These are phyloP conservation scores for Plasmodium berghei DNA, from an alignment of 169 alveolate genomes.

Conservation along the genomic window DNA sequence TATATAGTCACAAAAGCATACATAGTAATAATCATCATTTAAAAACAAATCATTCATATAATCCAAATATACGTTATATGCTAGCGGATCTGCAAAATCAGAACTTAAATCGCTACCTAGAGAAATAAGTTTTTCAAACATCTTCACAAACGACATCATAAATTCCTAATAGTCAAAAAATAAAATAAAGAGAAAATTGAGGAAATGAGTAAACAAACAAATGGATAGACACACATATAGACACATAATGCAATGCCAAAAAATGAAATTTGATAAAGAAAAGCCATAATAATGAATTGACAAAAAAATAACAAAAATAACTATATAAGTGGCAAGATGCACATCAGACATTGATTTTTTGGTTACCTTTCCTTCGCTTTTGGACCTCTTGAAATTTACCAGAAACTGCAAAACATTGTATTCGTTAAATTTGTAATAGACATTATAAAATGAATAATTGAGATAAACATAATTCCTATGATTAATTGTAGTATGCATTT, in stretches of 20 bases:
- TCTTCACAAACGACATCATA: slow-evolving; percentile 58
- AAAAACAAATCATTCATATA: slow-evolving; percentile 52
- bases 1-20: slow-evolving; percentile 52
- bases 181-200: background rate
- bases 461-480: slow-evolving; percentile 35
- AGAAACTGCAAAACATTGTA: slow-evolving; percentile 61
- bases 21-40: slow-evolving; percentile 66
- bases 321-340: too few species aligned
- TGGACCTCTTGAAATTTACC: slow-evolving; percentile 55
- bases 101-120: slow-evolving; percentile 20
- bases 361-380: slow-evolving; percentile 63
- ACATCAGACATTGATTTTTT: too few species aligned
- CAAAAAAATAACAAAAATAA: too few species aligned
- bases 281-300: too few species aligned
- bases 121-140: slow-evolving; percentile 38
- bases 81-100: slow-evolving; percentile 48
- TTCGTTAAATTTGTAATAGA: slow-evolving; percentile 59
- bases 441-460: slow-evolving; percentile 31
- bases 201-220: background rate
- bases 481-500: slow-evolving; percentile 3
- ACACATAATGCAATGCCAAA: background rate
- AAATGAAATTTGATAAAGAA: too few species aligned
- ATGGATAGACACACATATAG: background rate
- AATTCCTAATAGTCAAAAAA: slow-evolving; percentile 46
- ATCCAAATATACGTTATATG: slow-evolving; percentile 32